Conservation (phyloP, 768 basidiomycete genomes). For the Lentinula sp. region DNA sequence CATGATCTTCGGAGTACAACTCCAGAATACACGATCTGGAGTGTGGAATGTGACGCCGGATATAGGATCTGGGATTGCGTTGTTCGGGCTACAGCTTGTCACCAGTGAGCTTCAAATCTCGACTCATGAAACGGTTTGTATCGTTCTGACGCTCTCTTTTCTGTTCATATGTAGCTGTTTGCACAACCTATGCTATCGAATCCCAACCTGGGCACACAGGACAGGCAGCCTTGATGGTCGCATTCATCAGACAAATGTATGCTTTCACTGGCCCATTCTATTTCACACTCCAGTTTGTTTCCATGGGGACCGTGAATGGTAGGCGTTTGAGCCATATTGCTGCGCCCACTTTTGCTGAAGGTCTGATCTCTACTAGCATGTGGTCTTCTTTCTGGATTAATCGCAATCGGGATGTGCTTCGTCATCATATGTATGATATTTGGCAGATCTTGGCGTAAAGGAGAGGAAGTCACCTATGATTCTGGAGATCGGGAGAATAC, state of each 20-base stretch:
- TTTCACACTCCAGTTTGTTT: neutral
- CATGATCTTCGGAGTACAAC: conserved; percentile 1
- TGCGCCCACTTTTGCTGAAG: neutral
- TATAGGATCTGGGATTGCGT: conserved; percentile 2
- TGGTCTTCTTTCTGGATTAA: conserved; percentile 1
- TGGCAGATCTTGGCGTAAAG: neutral
- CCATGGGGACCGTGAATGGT: neutral
- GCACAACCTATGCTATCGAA: conserved; percentile 5
- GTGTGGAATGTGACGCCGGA: conserved; percentile 4
- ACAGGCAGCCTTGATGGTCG: neutral
- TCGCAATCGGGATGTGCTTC: neutral
- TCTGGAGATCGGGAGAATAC: neutral
- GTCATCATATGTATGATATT: neutral
- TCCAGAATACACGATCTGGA: neutral
- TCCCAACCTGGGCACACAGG: neutral
- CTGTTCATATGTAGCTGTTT: neutral
- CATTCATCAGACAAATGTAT: conserved; percentile 4
- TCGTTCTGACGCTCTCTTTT: neutral
- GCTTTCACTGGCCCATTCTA: conserved; percentile 4
- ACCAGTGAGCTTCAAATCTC: neutral
- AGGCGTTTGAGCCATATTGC: neutral
- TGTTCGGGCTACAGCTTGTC: conserved; percentile 3
- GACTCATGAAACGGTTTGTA: neutral
- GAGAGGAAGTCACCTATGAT: neutral
- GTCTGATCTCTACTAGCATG: neutral